phyloP scores from a whole-genome alignment of 768 basidiomycete genomes.

The Suillus clintonianus region DNA sequence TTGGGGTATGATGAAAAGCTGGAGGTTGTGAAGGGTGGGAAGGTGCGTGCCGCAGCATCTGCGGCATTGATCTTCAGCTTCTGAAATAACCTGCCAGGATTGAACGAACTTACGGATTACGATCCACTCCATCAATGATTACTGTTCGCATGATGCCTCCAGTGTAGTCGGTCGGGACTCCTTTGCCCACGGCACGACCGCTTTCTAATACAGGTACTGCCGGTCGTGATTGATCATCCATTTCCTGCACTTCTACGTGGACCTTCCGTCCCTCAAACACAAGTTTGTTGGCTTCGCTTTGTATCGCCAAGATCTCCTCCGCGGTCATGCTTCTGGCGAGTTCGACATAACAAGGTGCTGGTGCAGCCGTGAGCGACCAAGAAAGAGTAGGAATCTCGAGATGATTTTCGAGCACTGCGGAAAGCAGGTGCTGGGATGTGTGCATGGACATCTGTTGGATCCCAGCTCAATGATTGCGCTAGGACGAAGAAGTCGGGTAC shows the following conservation, averaged over 20 bases:
- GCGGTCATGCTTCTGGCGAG: constrained; percentile 65
- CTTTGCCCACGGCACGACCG: constrained; percentile 54
- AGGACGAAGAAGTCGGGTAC: constrained; percentile 21
- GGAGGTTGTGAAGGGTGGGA: constrained; percentile 71
- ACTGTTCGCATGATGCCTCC: constrained; percentile 79
- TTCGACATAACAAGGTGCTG: constrained; percentile 76
- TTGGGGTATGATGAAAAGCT: constrained; percentile 70
- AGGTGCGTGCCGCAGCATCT: constrained; percentile 87
- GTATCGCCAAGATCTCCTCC: constrained; percentile 63
- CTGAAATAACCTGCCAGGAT: constrained; percentile 11
- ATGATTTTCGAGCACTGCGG: constrained; percentile 70
- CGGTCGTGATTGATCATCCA: constrained; percentile 42
- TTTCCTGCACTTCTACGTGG: constrained; percentile 74
- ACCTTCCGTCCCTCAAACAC: constrained; percentile 71
- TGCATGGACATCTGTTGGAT: constrained; percentile 73
- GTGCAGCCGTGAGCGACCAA: constrained; percentile 75
- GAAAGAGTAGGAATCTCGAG: constrained; percentile 71
- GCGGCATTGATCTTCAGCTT: constrained; percentile 1
- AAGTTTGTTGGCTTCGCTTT: constrained; percentile 62
- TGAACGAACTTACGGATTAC: constrained; percentile 61
- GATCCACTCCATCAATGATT: constrained; percentile 80
- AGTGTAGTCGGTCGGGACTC: constrained; percentile 70
- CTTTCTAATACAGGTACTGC: constrained; percentile 39
- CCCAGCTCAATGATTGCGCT: neutral
- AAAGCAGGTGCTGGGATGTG: constrained; percentile 82